Conservation (phyloP, 2,329 filamentous ascomycete genomes). For the Zopfia rhizophila region DNA sequence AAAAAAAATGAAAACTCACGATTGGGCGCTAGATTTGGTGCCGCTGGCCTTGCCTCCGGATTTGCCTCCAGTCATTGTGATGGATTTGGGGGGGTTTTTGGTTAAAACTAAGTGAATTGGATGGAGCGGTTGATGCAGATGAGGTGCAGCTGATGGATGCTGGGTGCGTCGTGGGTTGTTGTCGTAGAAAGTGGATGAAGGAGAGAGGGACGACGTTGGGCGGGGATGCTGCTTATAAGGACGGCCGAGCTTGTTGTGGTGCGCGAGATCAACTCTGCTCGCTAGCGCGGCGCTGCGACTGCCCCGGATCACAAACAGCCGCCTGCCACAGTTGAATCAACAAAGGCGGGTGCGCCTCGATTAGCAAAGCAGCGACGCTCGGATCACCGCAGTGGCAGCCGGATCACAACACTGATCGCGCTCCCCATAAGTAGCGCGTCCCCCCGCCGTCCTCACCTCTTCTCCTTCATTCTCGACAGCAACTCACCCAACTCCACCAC, state of each 20-base stretch:
- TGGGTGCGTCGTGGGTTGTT: slow-evolving; percentile 39
- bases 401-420: slow-evolving; percentile 54
- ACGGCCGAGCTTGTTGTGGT: slow-evolving; percentile 50
- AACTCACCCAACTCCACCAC: slow-evolving; percentile 22
- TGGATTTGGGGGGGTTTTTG: slow-evolving; percentile 54
- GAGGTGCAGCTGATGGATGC: slow-evolving; percentile 35
- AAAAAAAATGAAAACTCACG: slow-evolving; percentile 72
- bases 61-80: slow-evolving; percentile 99
- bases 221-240: slow-evolving; percentile 53
- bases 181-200: slow-evolving; percentile 52
- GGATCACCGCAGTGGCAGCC: slow-evolving; percentile 42
- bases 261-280: slow-evolving; percentile 52
- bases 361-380: slow-evolving; percentile 41
- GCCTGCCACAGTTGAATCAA: slow-evolving; percentile 22
- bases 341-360: slow-evolving; percentile 36
- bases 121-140: slow-evolving; percentile 31
- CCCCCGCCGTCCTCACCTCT: slow-evolving; percentile 51
- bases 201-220: slow-evolving; percentile 49
- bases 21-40: slow-evolving; percentile 95
- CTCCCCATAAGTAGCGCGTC: slow-evolving; percentile 55
- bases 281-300: slow-evolving; percentile 37
- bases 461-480: slow-evolving; percentile 54
- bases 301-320: slow-evolving; percentile 30
- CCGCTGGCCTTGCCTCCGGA: slow-evolving; percentile 99
- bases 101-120: slow-evolving; percentile 39